Conservation (phyloP, 164 flowering plant species). For the Umbilicus rupestris region DNA sequence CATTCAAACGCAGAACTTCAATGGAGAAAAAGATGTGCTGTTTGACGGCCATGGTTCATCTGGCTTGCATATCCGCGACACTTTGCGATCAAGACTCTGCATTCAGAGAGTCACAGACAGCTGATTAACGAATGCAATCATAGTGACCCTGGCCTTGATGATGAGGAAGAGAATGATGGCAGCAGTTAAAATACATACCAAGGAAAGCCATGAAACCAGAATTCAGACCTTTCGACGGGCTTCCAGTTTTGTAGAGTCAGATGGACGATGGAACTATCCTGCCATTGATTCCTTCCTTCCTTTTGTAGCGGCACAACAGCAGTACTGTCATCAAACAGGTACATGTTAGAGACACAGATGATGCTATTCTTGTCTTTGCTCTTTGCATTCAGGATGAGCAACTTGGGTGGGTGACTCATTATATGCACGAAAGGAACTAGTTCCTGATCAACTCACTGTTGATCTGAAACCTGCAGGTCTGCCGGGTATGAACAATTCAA, state of each 20-base stretch:
- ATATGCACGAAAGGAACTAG: conserved; percentile 45
- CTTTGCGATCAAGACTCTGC: conserved; percentile 46
- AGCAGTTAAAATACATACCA: conserved; percentile 1
- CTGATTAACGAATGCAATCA: background rate
- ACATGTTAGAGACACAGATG: background rate
- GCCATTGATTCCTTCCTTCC: conserved; percentile 35
- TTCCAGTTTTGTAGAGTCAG: conserved; percentile 28
- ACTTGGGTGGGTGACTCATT: conserved; percentile 83
- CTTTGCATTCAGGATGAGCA: conserved; percentile 40
- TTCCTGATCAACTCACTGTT: conserved; percentile 64
- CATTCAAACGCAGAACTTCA: conserved; percentile 39
- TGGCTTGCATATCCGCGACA: conserved; percentile 48
- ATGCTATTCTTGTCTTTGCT: background rate
- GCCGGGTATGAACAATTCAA: conserved; percentile 28
- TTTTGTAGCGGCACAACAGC: conserved; percentile 68
- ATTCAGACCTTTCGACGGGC: conserved; percentile 32
- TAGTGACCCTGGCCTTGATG: background rate
- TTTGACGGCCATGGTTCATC: conserved; percentile 86
- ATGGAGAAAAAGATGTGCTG: conserved; percentile 34
- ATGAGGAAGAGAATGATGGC: background rate
- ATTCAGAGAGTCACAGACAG: conserved; percentile 15
- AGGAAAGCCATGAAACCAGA: background rate
- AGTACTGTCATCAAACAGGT: conserved; percentile 62
- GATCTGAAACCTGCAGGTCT: conserved; percentile 80
- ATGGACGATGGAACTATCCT: conserved; percentile 49